Percentiles rank a stretch among this genome's conserved stretches.
Evolutionary conservation across 2,329 filamentous ascomycete genomes (phyloP).

Genomic region (Cytospora mali): DNA sequence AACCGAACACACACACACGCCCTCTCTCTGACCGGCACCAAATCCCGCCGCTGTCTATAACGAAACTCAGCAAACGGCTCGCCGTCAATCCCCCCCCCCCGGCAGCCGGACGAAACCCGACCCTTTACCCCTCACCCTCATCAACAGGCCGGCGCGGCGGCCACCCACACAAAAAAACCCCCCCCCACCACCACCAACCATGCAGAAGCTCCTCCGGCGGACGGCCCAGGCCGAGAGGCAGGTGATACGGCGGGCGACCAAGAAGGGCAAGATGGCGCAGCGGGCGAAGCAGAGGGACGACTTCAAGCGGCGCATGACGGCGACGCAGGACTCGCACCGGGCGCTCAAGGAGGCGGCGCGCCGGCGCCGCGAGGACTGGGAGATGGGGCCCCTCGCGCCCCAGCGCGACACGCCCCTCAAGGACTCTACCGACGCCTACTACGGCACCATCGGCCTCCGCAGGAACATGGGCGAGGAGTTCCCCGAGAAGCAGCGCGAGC

Average conservation of each 20-base stretch:
- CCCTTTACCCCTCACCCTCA: conserved; percentile 14
- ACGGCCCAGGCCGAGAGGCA: conserved; percentile 69
- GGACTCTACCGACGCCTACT: conserved; percentile 61
- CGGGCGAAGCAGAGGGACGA: conserved; percentile 32
- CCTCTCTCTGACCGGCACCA: no score
- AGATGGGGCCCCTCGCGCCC: conserved; percentile 76
- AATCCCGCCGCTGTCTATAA: neutral
- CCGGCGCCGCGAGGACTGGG: conserved; percentile 71
- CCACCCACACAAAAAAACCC: neutral
- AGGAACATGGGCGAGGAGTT: conserved; percentile 36
- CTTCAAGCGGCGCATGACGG: conserved; percentile 35
- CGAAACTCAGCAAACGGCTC: neutral
- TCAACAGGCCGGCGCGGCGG: conserved; percentile 8
- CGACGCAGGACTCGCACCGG: conserved; percentile 3
- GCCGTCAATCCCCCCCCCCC: neutral
- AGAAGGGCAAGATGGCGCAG: conserved; percentile 34
- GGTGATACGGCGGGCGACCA: conserved; percentile 50
- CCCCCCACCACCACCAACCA: conserved; percentile 37
- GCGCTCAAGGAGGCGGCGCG: conserved; percentile 17
- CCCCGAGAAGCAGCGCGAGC: conserved; percentile 40
- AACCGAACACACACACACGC: neutral
- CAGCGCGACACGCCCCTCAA: conserved; percentile 68
- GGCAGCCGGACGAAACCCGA: conserved; percentile 1
- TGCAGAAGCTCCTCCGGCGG: conserved; percentile 73
- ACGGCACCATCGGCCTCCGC: conserved; percentile 35